A percentile compares a stretch with the other conserved stretches of the same genome.
Conservation (phyloP, 306 rosid species). For the Prunus dulcis region DNA sequence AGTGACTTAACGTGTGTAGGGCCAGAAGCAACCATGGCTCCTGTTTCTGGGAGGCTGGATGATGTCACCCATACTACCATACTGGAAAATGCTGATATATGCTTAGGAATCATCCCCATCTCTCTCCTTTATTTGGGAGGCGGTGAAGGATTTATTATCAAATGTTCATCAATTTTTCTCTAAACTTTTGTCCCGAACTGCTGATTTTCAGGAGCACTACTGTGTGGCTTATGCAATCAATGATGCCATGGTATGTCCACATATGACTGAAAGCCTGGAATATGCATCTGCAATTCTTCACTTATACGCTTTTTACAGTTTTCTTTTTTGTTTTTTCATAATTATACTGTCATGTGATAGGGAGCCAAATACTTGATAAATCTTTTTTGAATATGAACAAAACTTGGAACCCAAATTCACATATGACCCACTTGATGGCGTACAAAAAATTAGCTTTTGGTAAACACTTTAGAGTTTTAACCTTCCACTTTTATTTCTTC, state of each 20-base stretch:
- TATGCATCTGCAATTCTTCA: background rate
- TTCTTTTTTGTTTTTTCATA: background rate
- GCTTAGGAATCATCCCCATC: background rate
- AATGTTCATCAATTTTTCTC: slow-evolving; percentile 10
- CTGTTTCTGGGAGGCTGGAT: slow-evolving; percentile 17
- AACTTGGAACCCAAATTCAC: background rate
- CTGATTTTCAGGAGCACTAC: slow-evolving; percentile 92
- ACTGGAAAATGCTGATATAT: slow-evolving; percentile 16
- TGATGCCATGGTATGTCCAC: slow-evolving; percentile 69
- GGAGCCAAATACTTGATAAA: background rate
- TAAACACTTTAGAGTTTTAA: background rate
- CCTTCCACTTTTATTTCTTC: slow-evolving; percentile 4
- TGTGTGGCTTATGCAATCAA: slow-evolving; percentile 92
- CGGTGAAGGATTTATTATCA: background rate
- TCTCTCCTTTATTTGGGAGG: background rate
- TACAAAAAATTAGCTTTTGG: no score
- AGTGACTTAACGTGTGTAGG: background rate
- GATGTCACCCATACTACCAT: slow-evolving; percentile 8
- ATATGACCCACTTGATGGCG: background rate
- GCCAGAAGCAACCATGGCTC: slow-evolving; percentile 10
- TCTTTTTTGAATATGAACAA: background rate
- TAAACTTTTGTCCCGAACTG: slow-evolving; percentile 17
- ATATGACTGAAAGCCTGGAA: background rate
- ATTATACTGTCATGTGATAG: background rate
- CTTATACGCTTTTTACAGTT: background rate